Conservation (phyloP, 768 basidiomycete genomes). For the Xerocomellus amylosporus region DNA sequence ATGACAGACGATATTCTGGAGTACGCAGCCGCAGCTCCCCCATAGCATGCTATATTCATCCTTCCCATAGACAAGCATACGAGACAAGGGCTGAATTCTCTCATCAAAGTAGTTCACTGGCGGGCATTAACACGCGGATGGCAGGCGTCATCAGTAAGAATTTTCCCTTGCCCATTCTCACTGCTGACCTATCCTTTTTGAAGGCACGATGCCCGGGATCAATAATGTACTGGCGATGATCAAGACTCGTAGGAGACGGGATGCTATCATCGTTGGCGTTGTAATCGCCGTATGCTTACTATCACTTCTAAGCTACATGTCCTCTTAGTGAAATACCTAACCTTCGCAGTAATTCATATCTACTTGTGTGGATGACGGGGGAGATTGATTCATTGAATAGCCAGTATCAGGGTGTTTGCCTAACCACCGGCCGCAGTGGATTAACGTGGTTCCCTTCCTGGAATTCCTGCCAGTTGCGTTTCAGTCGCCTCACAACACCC, state of each 20-base stretch:
- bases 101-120: slow-evolving; percentile 71
- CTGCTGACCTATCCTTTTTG: slow-evolving; percentile 1
- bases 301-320: slow-evolving; percentile 50
- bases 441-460: slow-evolving; percentile 43
- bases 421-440: neutral
- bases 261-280: slow-evolving; percentile 83
- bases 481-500: slow-evolving; percentile 66
- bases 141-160: slow-evolving; percentile 72
- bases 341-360: slow-evolving; percentile 1
- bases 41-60: neutral
- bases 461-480: slow-evolving; percentile 72
- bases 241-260: slow-evolving; percentile 82
- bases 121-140: slow-evolving; percentile 83
- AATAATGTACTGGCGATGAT: slow-evolving; percentile 91
- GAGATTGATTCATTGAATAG: neutral
- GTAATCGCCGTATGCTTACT: slow-evolving; percentile 86
- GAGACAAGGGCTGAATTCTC: slow-evolving; percentile 93
- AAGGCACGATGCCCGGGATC: slow-evolving; percentile 91
- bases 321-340: slow-evolving; percentile 21
- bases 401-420: neutral
- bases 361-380: neutral
- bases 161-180: neutral
- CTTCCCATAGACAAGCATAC: slow-evolving; percentile 78
- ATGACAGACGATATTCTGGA: slow-evolving; percentile 93
- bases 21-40: slow-evolving; percentile 43